Base-by-base conservation (phyloP, 2,329 filamentous ascomycete genomes). In the Plenodomus lindquistii region DNA sequence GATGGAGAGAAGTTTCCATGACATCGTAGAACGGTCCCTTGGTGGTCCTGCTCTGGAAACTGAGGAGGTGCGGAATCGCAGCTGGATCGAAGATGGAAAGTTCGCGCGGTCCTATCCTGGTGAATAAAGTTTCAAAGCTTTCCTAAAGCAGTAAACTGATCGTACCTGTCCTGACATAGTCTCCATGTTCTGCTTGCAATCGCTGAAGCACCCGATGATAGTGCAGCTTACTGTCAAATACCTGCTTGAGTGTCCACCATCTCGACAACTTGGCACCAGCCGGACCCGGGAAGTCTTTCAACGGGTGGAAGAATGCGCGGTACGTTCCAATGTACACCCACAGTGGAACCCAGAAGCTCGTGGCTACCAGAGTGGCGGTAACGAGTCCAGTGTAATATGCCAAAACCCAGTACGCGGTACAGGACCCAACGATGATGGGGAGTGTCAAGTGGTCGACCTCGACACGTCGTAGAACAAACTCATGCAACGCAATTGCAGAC, bases 11-110 rank as follows among this genome's bases (percentile, higher is more conserved):
- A 17, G 39, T 49, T 15, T 65, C 60, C 39, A 57, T 48, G 8
- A 60, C 48, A 38, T 60, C 50, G 40, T 65, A 69, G 43, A 55
- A 67, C 0, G 60, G 54, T 0, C 59, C 61, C 42, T 69, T 70
- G 7, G 42, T 54, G 11, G 62, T 68, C 34, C 52, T 57, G 3
- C 63, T 60, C 13, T 57, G 51, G 13, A 53, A 40, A 1, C 62
- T 59, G 4, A 63, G 46, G 16, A 70, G 50, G 10, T 47, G 50
- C 19, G 54, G 49, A 9, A 63, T 54, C 5, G 61, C 62, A 20
- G 52, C 54, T 22, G 56, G 49, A 37, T 67, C 59, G 29, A 60
- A 60, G 19, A 66, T 57, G 0, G 61, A 55, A 5, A 67, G 50
- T 40, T 66, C 63, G 31, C 61, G 52, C 36, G 60, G 61, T 7